Conservation (phyloP, 805 yeast genomes). For the Pichia occidentalis region DNA sequence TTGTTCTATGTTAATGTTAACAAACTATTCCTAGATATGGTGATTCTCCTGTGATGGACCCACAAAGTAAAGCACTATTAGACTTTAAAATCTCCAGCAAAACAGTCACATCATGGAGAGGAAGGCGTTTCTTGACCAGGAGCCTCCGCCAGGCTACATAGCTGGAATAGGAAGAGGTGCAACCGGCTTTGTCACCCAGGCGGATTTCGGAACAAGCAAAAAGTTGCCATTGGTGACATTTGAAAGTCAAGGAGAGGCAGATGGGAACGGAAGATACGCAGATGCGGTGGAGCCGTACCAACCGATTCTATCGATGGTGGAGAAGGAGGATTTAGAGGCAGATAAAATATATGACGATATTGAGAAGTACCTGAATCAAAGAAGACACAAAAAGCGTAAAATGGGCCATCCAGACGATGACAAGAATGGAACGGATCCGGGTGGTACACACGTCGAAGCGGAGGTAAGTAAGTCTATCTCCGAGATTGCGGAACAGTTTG, state of each 20-base stretch:
- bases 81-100: too few species aligned
- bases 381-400: constrained; percentile 25
- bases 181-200: constrained; percentile 81
- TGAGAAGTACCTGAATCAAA: constrained; percentile 43
- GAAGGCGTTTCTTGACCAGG: constrained; percentile 67
- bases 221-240: constrained; percentile 27
- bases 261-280: constrained; percentile 25
- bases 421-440: too few species aligned
- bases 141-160: constrained; percentile 83
- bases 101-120: constrained; percentile 43
- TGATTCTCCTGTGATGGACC: too few species aligned
- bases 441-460: too few species aligned
- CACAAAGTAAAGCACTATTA: too few species aligned
- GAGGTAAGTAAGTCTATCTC: constrained; percentile 23
- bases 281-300: constrained; percentile 16
- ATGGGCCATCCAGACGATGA: constrained; percentile 14
- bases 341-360: constrained; percentile 59
- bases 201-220: constrained; percentile 56
- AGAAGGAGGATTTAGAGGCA: constrained; percentile 68
- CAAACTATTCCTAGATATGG: too few species aligned
- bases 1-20: neutral
- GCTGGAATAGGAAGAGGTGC: constrained; percentile 97
- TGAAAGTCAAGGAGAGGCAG: constrained; percentile 8
- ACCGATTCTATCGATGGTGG: constrained; percentile 1
- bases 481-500: constrained; percentile 48